Evolutionary conservation across 2,329 filamentous ascomycete genomes (phyloP).

Genomic region (Hypoxylon sp.): DNA sequence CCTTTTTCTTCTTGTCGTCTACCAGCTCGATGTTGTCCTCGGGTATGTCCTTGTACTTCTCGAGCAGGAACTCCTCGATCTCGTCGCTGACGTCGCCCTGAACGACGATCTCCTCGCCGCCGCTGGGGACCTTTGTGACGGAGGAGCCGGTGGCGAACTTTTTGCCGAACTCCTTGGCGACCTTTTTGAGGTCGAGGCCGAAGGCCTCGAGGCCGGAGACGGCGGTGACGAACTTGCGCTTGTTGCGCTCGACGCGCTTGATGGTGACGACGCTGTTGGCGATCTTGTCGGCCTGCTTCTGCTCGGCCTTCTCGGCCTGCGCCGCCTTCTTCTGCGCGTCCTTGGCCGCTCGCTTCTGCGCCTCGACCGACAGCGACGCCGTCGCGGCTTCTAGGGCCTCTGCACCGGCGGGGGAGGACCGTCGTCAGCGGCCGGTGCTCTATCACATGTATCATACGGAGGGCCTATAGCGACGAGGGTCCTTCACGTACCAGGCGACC

Average conservation of each 20-base stretch:
- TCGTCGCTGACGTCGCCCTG: conserved; percentile 97
- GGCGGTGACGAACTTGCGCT: conserved; percentile 95
- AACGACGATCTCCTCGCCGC: conserved; percentile 95
- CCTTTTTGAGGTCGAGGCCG: conserved; percentile 91
- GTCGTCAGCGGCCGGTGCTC: neutral
- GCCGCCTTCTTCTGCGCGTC: conserved; percentile 97
- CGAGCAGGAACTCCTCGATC: conserved; percentile 87
- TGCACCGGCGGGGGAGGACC: conserved; percentile 44
- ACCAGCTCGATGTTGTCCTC: conserved; percentile 95
- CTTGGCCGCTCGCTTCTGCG: conserved; percentile 93
- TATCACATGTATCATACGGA: neutral
- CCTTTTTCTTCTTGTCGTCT: conserved; percentile 90
- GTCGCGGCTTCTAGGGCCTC: conserved; percentile 86
- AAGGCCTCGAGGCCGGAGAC: conserved; percentile 91
- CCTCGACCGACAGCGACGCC: conserved; percentile 84
- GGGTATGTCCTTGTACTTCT: conserved; percentile 89
- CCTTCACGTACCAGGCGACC: conserved; percentile 76
- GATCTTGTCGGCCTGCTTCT: conserved; percentile 82
- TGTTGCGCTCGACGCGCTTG: conserved; percentile 97
- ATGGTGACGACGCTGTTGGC: conserved; percentile 85
- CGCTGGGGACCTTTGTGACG: conserved; percentile 86
- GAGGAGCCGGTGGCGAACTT: conserved; percentile 95
- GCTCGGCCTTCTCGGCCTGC: conserved; percentile 87
- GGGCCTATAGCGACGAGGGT: neutral
- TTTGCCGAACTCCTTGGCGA: conserved; percentile 96